Base-by-base conservation (phyloP, 1,284 basidiomycete species). In the Thecaphora thlaspeos region DNA sequence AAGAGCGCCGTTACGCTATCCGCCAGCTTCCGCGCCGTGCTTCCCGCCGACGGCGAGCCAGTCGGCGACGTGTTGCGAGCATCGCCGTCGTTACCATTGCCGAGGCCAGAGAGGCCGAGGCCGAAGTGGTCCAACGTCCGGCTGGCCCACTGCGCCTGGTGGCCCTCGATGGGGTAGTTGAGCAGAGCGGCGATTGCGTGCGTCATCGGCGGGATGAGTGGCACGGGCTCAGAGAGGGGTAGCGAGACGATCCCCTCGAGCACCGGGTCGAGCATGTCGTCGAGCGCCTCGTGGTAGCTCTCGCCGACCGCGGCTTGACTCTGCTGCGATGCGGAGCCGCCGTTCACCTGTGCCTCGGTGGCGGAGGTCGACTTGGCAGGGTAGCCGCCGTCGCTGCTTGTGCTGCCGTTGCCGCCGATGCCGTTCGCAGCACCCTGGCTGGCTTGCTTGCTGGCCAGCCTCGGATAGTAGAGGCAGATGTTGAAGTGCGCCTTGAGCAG, bases 401-500 rank as follows among this genome's bases (percentile, higher is more conserved):
- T 34, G 43, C 44, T 14, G 43, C 43, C 5, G 38, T 41, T 21
- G 43, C 24, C 19, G 14, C 21, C 22, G 43, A n/a, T 30, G 48
- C 15, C 40, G 28, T 30, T 14, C 17, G 28, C 26, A 42, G 22
- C 45, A 50, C 50, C 18, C 48, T 60, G 42, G 44, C 59, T 50
- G 8, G 48, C 45, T 22, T 57, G 54, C 10, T 53, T 40, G 38
- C 18, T 22, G 1, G 47, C 46, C 36, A 71, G 55, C 15, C 70
- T 44, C 8, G 71, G 70, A 36, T 71, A 72, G 55, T 74, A 72
- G 11, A 74, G 61, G 32, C 63, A 52, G 19, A 74, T 50, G 48
- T 74, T 74, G 57, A 74, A 74, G 34, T 67, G 54, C 0, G 62
- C 61, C 42, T 74, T 74, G 49, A 72, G 64, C 24, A 70, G 36